These are phyloP conservation scores for Roridomyces roridus DNA, from an alignment of 768 basidiomycete genomes.

Conservation along the genomic window DNA sequence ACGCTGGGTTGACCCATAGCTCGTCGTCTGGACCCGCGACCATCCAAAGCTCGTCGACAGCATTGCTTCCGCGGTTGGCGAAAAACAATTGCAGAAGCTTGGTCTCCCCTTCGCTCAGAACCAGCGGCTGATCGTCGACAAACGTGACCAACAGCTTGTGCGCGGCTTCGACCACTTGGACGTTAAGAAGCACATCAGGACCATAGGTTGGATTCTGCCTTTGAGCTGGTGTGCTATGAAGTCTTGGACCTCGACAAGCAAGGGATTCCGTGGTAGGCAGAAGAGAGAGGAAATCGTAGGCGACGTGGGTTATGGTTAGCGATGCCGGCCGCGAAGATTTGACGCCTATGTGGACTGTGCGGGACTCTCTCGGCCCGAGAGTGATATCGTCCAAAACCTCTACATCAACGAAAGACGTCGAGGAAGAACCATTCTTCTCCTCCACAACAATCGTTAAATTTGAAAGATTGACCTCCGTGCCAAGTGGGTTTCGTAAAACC, in stretches of 20 bases:
- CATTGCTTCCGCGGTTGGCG: slow-evolving; percentile 66
- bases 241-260: slow-evolving; percentile 70
- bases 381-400: slow-evolving; percentile 67
- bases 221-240: slow-evolving; percentile 78
- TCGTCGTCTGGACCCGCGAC: slow-evolving; percentile 66
- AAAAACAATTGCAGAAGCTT: slow-evolving; percentile 61
- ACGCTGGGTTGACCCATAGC: slow-evolving; percentile 54
- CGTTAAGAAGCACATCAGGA: slow-evolving; percentile 63
- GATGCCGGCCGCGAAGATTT: slow-evolving; percentile 56
- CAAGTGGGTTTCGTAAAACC: slow-evolving; percentile 71
- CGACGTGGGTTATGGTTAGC: slow-evolving; percentile 61
- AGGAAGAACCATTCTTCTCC: slow-evolving; percentile 42
- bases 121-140: slow-evolving; percentile 55
- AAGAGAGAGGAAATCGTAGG: slow-evolving; percentile 76
- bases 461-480: slow-evolving; percentile 73
- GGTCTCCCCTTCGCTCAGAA: slow-evolving; percentile 74
- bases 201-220: slow-evolving; percentile 74
- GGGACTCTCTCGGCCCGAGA: slow-evolving; percentile 68
- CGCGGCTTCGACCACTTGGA: slow-evolving; percentile 67
- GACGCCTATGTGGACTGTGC: slow-evolving; percentile 71
- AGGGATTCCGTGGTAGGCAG: slow-evolving; percentile 73
- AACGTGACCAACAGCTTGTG: slow-evolving; percentile 69
- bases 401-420: slow-evolving; percentile 54
- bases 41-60: slow-evolving; percentile 76
- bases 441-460: slow-evolving; percentile 63